Evolutionary conservation across 208 protist genomes (phyloP).

Genomic region (Novymonas esmeraldas): DNA sequence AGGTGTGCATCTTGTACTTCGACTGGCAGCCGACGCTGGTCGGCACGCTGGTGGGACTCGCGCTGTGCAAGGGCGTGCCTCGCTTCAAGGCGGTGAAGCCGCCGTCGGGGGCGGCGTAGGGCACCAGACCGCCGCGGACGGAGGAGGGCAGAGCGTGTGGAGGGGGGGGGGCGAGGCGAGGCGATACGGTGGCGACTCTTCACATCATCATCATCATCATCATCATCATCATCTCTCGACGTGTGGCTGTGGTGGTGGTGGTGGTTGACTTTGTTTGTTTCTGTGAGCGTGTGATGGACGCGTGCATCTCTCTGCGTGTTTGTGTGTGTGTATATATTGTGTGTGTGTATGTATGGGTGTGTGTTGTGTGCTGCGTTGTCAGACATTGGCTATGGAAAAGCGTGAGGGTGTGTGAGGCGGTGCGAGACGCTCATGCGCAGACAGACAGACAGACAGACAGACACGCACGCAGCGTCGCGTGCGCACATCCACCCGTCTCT

Average conservation of each 20-base stretch:
- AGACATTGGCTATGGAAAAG: no score
- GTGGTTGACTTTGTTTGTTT: no score
- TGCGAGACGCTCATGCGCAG: neutral
- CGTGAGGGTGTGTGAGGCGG: neutral
- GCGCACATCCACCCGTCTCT: neutral
- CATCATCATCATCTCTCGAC: no score
- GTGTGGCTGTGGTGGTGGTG: no score
- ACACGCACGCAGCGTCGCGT: neutral
- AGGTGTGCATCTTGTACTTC: slow-evolving; percentile 87
- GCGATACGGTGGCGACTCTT: slow-evolving; percentile 2
- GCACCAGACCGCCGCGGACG: neutral
- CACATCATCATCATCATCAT: no score
- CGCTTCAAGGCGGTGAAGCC: slow-evolving; percentile 48
- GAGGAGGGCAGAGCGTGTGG: neutral
- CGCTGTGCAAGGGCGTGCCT: slow-evolving; percentile 73
- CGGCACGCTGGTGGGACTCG: slow-evolving; percentile 68
- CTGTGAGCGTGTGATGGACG: no score
- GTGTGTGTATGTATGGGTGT: neutral
- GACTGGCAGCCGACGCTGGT: slow-evolving; percentile 89
- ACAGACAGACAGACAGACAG: neutral
- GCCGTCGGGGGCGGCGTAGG: slow-evolving; percentile 16
- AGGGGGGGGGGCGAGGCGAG: neutral
- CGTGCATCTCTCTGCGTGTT: no score
- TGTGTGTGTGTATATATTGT: neutral
- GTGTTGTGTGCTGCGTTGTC: no score